Conservation (phyloP, 192 early-diverging fungal genomes). For the Umbelopsis vinacea region DNA sequence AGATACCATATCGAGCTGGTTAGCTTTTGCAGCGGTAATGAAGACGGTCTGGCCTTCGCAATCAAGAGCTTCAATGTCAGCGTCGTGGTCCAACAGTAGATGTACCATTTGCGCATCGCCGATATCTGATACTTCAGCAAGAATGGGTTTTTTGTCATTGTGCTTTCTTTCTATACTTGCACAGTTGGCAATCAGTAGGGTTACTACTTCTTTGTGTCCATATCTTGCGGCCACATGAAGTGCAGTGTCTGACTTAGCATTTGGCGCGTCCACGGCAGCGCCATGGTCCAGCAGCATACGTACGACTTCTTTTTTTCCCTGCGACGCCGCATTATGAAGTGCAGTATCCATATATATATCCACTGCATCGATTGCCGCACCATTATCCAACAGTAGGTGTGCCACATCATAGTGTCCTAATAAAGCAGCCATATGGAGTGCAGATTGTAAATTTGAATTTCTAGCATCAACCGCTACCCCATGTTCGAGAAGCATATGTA, state of each 20-base stretch:
- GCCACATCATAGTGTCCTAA: too few relatives aligned
- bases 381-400: too few relatives aligned
- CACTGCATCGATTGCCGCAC: too few relatives aligned
- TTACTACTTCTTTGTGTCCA: neutral
- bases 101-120: neutral
- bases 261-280: neutral
- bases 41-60: neutral
- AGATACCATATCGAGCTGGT: neutral
- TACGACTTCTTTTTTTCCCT: neutral
- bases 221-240: neutral
- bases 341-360: neutral
- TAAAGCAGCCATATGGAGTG: too few relatives aligned
- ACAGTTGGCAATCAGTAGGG: neutral
- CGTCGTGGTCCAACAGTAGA: neutral
- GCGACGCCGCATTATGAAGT: neutral
- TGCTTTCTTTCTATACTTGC: too few relatives aligned
- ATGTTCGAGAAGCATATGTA: neutral
- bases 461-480: neutral
- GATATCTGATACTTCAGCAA: too few relatives aligned
- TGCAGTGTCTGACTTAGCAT: neutral
- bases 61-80: neutral
- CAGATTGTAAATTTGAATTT: neutral
- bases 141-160: too few relatives aligned
- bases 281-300: neutral
- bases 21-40: neutral